Evolutionary conservation across 2,329 filamentous ascomycete genomes (phyloP).

Genomic region (Onygenales sp.): DNA sequence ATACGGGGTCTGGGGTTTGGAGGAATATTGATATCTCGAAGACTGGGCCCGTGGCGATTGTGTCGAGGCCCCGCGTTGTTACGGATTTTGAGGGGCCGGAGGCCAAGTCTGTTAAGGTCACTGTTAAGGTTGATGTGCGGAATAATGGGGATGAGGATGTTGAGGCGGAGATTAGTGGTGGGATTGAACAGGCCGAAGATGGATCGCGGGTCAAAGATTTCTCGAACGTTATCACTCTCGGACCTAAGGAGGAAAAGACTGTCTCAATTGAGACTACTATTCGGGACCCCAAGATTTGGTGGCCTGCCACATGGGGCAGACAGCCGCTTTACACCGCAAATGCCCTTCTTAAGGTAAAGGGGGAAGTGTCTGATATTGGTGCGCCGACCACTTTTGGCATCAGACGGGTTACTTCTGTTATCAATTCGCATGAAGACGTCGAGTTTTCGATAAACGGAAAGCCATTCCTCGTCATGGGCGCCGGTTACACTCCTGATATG

Average conservation of each 20-base stretch:
- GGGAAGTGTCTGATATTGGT: slow-evolving; percentile 25
- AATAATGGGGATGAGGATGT: slow-evolving; percentile 20
- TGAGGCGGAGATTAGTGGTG: slow-evolving; percentile 15
- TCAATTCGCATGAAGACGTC: slow-evolving; percentile 47
- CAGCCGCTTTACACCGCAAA: slow-evolving; percentile 43
- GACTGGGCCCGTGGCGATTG: slow-evolving; percentile 41
- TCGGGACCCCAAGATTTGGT: slow-evolving; percentile 46
- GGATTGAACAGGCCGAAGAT: slow-evolving; percentile 11
- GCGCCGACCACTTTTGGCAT: slow-evolving; percentile 40
- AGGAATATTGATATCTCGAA: slow-evolving; percentile 47
- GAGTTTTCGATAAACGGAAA: slow-evolving; percentile 47
- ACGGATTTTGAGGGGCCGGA: slow-evolving; percentile 32
- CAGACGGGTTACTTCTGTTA: slow-evolving; percentile 41
- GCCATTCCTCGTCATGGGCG: slow-evolving; percentile 52
- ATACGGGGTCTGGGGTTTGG: slow-evolving; percentile 57
- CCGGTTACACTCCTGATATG: slow-evolving; percentile 52
- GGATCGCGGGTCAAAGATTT: slow-evolving; percentile 14
- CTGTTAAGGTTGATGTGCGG: slow-evolving; percentile 27
- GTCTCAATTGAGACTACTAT: slow-evolving; percentile 32
- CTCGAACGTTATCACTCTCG: slow-evolving; percentile 27
- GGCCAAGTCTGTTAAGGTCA: slow-evolving; percentile 31
- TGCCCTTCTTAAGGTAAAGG: slow-evolving; percentile 19
- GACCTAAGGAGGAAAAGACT: slow-evolving; percentile 29
- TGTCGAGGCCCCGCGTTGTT: slow-evolving; percentile 38
- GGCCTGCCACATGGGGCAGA: slow-evolving; percentile 50